Conservation (phyloP, 495 filamentous ascomycete species). For the Penicillium samsonianum region DNA sequence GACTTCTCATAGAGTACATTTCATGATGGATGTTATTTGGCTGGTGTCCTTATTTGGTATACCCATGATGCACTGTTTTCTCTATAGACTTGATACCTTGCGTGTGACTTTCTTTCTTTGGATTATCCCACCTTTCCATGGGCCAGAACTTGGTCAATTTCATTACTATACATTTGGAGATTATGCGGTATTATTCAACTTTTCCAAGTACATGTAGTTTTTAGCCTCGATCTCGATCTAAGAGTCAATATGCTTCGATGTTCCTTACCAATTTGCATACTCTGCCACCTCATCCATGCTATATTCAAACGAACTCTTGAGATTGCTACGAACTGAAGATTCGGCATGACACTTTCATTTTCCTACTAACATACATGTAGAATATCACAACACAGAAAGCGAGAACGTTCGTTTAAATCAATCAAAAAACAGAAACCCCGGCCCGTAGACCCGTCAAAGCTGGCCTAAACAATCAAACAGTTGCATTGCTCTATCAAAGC, state of each 20-base stretch:
- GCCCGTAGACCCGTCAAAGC: constrained; percentile 12
- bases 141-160: neutral
- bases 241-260: neutral
- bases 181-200: neutral
- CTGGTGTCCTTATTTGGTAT: constrained; percentile 5
- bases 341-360: neutral
- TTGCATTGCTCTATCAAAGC: constrained; percentile 1
- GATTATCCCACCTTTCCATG: neutral
- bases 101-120: constrained; percentile 4
- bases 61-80: constrained; percentile 2
- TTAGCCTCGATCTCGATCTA: neutral
- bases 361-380: constrained; percentile 3
- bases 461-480: neutral
- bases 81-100: constrained; percentile 22
- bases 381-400: neutral
- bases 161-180: neutral
- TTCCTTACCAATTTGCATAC: neutral
- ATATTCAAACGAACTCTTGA: neutral
- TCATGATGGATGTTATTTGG: constrained; percentile 6
- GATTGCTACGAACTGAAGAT: neutral
- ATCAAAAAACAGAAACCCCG: neutral
- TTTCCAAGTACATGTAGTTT: neutral
- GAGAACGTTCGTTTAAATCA: neutral
- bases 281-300: neutral
- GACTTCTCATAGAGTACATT: constrained; percentile 5